These are phyloP conservation scores for Mucor plumbeus DNA, from an alignment of 371 early-diverging fungal genomes.

Conservation along the genomic window DNA sequence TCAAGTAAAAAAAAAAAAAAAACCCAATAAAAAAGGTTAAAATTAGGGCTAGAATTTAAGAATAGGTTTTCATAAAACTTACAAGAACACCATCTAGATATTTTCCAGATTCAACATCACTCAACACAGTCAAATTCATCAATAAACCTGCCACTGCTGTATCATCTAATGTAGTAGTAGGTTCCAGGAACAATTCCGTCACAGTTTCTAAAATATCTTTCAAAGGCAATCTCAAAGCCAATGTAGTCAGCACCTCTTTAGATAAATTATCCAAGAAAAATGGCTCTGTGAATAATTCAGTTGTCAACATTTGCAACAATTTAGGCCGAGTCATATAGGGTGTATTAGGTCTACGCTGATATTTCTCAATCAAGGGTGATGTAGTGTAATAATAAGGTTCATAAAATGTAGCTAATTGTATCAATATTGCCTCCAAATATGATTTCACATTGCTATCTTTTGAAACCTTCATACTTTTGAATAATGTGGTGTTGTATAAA, in stretches of 20 bases:
- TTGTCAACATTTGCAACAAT: neutral
- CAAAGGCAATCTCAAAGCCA: slow-evolving; percentile 17
- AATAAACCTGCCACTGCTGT: slow-evolving; percentile 30
- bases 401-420: slow-evolving; percentile 10
- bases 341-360: neutral
- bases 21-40: no score
- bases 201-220: slow-evolving; percentile 18
- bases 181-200: neutral
- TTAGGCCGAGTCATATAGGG: slow-evolving; percentile 14
- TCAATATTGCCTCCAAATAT: slow-evolving; percentile 7
- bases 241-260: neutral
- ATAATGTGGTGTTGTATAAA: slow-evolving; percentile 6
- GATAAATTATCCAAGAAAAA: slow-evolving; percentile 32
- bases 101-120: slow-evolving; percentile 23
- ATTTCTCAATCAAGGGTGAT: slow-evolving; percentile 10
- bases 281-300: slow-evolving; percentile 22
- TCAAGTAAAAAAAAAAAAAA: no score
- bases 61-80: neutral
- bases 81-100: slow-evolving; percentile 18
- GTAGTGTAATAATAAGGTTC: slow-evolving; percentile 23
- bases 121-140: slow-evolving; percentile 41
- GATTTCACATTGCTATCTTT: neutral
- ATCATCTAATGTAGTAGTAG: slow-evolving; percentile 14
- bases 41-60: neutral
- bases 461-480: slow-evolving; percentile 4